Percentiles rank a stretch among this genome's conserved stretches.
Evolutionary conservation across 177 flowering plant genomes (phyloP).

Genomic region (Vitis hybrid): DNA sequence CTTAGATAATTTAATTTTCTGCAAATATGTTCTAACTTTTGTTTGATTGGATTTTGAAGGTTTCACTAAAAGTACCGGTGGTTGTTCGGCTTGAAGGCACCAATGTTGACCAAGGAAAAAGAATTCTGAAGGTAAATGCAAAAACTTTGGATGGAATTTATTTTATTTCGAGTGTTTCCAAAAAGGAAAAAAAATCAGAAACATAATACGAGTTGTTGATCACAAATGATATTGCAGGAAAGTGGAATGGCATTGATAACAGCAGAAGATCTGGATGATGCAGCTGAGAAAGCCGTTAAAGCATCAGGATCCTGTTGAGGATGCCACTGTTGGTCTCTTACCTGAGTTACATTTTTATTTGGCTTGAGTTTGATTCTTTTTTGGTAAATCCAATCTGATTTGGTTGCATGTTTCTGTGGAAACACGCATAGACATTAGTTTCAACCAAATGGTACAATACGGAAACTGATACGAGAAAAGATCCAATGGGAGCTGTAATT

Average conservation of each 20-base stretch:
- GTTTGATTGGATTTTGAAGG: constrained; percentile 40
- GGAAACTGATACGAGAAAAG: neutral
- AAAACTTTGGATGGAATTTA: neutral
- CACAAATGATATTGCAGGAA: constrained; percentile 55
- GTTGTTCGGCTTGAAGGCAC: constrained; percentile 98
- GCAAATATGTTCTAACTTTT: constrained; percentile 3
- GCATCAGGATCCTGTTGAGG: constrained; percentile 36
- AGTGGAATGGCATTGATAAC: constrained; percentile 89
- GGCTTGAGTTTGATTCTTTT: constrained; percentile 10
- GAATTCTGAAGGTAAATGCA: constrained; percentile 79
- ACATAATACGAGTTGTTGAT: neutral
- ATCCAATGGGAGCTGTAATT: neutral
- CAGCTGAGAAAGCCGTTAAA: constrained; percentile 97
- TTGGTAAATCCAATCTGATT: neutral
- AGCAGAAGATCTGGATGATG: constrained; percentile 96
- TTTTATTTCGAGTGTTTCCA: neutral
- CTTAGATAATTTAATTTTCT: neutral
- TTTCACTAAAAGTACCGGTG: constrained; percentile 84
- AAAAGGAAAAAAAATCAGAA: neutral
- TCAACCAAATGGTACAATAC: too few relatives aligned
- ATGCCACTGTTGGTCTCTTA: neutral
- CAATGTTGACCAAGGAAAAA: constrained; percentile 97
- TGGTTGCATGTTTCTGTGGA: neutral
- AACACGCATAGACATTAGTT: neutral
- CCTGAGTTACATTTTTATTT: neutral